These are phyloP conservation scores for Pestalotiopsis sp. DNA, from an alignment of 2,329 filamentous ascomycete genomes.

Conservation along the genomic window DNA sequence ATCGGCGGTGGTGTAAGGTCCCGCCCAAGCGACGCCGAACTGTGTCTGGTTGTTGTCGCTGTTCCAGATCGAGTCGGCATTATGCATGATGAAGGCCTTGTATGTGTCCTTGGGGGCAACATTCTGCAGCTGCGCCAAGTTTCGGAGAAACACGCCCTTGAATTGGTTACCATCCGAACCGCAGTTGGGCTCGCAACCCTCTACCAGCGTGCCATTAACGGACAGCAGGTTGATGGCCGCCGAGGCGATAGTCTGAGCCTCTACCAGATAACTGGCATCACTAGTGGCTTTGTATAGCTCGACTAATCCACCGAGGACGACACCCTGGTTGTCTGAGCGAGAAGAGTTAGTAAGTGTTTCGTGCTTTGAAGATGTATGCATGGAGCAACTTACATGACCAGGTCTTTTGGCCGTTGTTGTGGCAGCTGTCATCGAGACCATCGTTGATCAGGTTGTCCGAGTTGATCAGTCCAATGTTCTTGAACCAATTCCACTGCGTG, in stretches of 20 bases:
- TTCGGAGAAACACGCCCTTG: slow-evolving; percentile 72
- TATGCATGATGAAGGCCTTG: slow-evolving; percentile 36
- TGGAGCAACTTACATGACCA: slow-evolving; percentile 42
- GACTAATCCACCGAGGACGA: slow-evolving; percentile 54
- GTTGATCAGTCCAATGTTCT: slow-evolving; percentile 52
- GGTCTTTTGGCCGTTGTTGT: slow-evolving; percentile 48
- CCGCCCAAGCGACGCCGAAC: slow-evolving; percentile 32
- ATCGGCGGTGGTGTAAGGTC: slow-evolving; percentile 29
- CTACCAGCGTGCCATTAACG: slow-evolving; percentile 51
- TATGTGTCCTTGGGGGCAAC: slow-evolving; percentile 48
- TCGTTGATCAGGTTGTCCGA: slow-evolving; percentile 53
- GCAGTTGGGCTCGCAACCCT: slow-evolving; percentile 56
- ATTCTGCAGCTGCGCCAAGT: slow-evolving; percentile 58
- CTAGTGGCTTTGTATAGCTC: slow-evolving; percentile 50
- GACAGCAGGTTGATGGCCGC: slow-evolving; percentile 51
- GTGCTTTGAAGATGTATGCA: neutral
- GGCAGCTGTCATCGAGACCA: slow-evolving; percentile 49
- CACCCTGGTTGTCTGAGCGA: slow-evolving; percentile 53
- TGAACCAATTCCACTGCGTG: slow-evolving; percentile 56
- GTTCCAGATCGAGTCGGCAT: slow-evolving; percentile 36
- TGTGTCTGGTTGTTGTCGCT: slow-evolving; percentile 33
- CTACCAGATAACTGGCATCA: slow-evolving; percentile 41
- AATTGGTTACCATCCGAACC: slow-evolving; percentile 61
- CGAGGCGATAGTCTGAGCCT: slow-evolving; percentile 50
- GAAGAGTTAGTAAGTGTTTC: neutral